phyloP scores from a whole-genome alignment of 768 basidiomycete species.

The Podaxis sp. region DNA sequence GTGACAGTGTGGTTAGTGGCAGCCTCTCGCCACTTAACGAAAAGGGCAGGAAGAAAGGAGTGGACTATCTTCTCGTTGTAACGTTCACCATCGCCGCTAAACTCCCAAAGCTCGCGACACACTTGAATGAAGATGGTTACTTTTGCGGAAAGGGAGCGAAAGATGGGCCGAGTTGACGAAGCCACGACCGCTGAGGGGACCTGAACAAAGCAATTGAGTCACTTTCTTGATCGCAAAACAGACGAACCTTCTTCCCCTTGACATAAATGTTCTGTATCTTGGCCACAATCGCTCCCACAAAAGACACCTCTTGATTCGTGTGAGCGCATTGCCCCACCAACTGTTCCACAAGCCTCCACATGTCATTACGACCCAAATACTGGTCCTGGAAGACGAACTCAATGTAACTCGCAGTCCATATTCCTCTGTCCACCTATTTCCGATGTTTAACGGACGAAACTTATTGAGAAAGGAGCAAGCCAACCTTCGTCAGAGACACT shows the following conservation, averaged over 20 bases:
- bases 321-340: conserved; percentile 81
- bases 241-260: conserved; percentile 55
- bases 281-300: conserved; percentile 78
- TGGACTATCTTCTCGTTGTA: conserved; percentile 98
- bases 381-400: conserved; percentile 94
- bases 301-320: conserved; percentile 78
- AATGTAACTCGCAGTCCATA: conserved; percentile 59
- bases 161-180: conserved; percentile 80
- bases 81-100: conserved; percentile 92
- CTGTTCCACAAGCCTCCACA: conserved; percentile 90
- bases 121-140: conserved; percentile 95
- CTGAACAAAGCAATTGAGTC: conserved; percentile 30
- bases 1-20: conserved; percentile 92
- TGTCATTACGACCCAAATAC: conserved; percentile 92
- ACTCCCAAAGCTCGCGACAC: conserved; percentile 94
- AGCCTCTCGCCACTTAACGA: conserved; percentile 77
- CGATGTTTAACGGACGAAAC: neutral
- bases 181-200: conserved; percentile 82
- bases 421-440: conserved; percentile 60
- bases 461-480: conserved; percentile 15
- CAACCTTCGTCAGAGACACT: conserved; percentile 63
- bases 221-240: neutral
- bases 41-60: conserved; percentile 89
- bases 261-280: conserved; percentile 80
- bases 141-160: conserved; percentile 86